Percentiles rank a stretch among this genome's conserved stretches.
phyloP scores from a whole-genome alignment of 129 eudicot species.

The Helichrysum umbraculigerum region DNA sequence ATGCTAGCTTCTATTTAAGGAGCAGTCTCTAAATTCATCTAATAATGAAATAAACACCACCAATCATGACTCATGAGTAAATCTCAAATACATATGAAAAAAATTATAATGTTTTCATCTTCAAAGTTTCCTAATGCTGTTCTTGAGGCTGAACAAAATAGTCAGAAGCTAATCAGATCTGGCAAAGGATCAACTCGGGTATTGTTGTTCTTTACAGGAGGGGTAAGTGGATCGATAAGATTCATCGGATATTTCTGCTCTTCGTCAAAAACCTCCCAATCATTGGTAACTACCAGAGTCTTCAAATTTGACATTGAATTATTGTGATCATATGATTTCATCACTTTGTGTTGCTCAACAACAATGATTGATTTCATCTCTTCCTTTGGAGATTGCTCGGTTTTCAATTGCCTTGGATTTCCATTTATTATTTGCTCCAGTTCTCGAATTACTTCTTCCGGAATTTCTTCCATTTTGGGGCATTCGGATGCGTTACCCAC shows the following conservation, averaged over 20 bases:
- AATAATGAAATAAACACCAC: not conserved
- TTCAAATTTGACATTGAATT: slow-evolving; percentile 30
- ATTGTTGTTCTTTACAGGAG: slow-evolving; percentile 7
- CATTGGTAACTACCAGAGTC: slow-evolving; percentile 51
- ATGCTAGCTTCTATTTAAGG: no score
- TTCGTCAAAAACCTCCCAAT: slow-evolving; percentile 72
- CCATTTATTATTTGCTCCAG: slow-evolving; percentile 7
- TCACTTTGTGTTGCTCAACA: slow-evolving; percentile 5
- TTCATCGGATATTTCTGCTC: slow-evolving; percentile 24
- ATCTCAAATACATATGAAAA: not conserved
- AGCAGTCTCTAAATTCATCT: not conserved
- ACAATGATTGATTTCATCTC: slow-evolving; percentile 30
- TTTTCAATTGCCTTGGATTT: not conserved
- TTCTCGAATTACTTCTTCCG: slow-evolving; percentile 44
- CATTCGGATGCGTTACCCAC: slow-evolving; percentile 48
- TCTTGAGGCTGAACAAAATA: slow-evolving; percentile 16
- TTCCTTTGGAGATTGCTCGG: slow-evolving; percentile 2
- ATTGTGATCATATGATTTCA: slow-evolving; percentile 8
- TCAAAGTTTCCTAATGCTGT: slow-evolving; percentile 10
- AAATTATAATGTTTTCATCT: not conserved
- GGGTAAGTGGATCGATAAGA: slow-evolving; percentile 1
- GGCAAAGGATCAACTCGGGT: slow-evolving; percentile 33
- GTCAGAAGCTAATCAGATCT: slow-evolving; percentile 55
- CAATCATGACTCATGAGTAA: not conserved
- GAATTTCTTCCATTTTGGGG: slow-evolving; percentile 44